phyloP scores from a whole-genome alignment of 2,329 filamentous ascomycete species.

The Dactylellina cionopaga region DNA sequence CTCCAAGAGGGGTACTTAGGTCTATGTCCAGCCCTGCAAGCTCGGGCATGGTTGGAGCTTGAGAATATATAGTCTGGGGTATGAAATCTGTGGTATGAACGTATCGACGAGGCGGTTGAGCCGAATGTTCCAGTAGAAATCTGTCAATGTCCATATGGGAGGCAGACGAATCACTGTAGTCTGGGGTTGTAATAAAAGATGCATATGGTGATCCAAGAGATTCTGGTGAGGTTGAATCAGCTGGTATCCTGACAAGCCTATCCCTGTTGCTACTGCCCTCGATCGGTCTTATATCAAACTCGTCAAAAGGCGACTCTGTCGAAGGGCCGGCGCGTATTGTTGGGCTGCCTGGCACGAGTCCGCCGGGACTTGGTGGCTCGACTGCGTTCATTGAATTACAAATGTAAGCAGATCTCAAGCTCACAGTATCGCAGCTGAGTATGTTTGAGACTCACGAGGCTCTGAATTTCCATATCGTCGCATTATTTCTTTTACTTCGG shows the following conservation, averaged over 20 bases:
- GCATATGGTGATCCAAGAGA: conserved; percentile 21
- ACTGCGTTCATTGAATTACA: background rate
- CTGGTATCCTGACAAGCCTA: background rate
- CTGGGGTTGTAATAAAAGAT: background rate
- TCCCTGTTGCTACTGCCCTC: too few relatives aligned
- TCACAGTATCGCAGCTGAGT: background rate
- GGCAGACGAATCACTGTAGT: conserved; percentile 3
- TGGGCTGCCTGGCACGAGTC: conserved; percentile 16
- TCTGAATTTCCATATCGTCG: conserved; percentile 45
- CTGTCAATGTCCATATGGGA: conserved; percentile 23
- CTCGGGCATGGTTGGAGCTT: too few relatives aligned
- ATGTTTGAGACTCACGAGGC: conserved; percentile 14
- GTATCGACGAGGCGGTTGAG: conserved; percentile 1
- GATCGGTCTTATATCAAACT: too few relatives aligned
- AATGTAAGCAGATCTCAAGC: too few relatives aligned
- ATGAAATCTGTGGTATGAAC: background rate
- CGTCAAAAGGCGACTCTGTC: too few relatives aligned
- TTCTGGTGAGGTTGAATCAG: conserved; percentile 12
- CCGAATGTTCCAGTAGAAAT: conserved; percentile 19
- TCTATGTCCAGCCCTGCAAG: too few relatives aligned
- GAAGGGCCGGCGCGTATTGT: background rate
- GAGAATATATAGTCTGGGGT: too few relatives aligned
- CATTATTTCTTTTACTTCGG: conserved; percentile 50
- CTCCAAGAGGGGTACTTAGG: too few relatives aligned
- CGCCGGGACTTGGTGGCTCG: conserved; percentile 32